phyloP scores from a whole-genome alignment of 1,284 basidiomycete species.

The Heterobasidion parviporum region DNA sequence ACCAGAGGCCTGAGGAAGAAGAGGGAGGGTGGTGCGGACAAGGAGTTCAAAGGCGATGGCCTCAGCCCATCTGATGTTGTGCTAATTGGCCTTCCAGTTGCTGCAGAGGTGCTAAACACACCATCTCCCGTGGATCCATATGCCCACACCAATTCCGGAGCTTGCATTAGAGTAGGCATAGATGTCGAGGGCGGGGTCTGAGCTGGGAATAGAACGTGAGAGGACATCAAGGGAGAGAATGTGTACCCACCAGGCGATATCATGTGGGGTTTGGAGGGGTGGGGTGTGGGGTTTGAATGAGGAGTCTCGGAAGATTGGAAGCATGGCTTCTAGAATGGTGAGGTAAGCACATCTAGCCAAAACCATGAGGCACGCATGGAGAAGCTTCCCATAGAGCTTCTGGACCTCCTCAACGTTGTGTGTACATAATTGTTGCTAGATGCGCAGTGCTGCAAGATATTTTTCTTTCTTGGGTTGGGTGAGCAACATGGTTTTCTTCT shows the following conservation, averaged over 20 bases:
- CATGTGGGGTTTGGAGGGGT: slow-evolving; percentile 11
- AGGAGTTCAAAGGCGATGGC: slow-evolving; percentile 29
- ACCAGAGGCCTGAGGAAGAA: slow-evolving; percentile 4
- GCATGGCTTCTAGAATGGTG: slow-evolving; percentile 21
- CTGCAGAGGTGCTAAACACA: slow-evolving; percentile 27
- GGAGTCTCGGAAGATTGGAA: slow-evolving; percentile 9
- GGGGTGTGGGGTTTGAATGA: slow-evolving; percentile 21
- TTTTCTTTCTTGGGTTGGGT: neutral
- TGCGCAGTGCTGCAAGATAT: slow-evolving; percentile 8
- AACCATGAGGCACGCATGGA: slow-evolving; percentile 20
- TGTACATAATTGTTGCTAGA: slow-evolving; percentile 10
- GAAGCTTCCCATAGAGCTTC: slow-evolving; percentile 25
- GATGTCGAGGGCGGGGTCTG: slow-evolving; percentile 16
- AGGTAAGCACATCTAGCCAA: slow-evolving; percentile 24
- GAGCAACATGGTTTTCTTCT: slow-evolving; percentile 10
- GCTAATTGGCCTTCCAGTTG: slow-evolving; percentile 20
- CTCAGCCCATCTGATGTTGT: slow-evolving; percentile 20
- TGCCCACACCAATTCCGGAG: slow-evolving; percentile 26
- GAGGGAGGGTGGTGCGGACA: slow-evolving; percentile 6
- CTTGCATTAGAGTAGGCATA: slow-evolving; percentile 35
- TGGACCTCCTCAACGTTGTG: slow-evolving; percentile 20
- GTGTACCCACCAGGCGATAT: slow-evolving; percentile 31
- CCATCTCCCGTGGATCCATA: slow-evolving; percentile 26
- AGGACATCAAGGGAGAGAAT: slow-evolving; percentile 10
- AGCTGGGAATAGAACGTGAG: slow-evolving; percentile 1